Evolutionary conservation across 768 basidiomycete species (phyloP), one percentile per base, ranked within the genome.

Genomic region (Boletus edulis): DNA sequence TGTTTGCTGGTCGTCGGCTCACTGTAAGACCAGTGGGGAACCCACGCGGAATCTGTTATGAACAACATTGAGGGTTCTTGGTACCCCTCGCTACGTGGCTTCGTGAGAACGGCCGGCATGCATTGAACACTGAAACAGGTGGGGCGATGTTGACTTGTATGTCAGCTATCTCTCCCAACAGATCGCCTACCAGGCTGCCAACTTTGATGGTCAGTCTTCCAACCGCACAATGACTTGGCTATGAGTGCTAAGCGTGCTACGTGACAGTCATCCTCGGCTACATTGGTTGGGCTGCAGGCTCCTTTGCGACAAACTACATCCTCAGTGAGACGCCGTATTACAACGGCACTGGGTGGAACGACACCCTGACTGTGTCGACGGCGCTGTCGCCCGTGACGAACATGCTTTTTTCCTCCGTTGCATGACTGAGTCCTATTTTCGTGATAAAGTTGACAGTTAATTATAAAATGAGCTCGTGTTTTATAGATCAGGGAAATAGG

Each of bases 61-160:
- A 80, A 83, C 66, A 81, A 81, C 69, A 81, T 80, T 41, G 74
- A 73, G 22, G 64, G 67, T 11, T 68, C 77, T 5, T 80, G 81
- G 77, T 62, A 59, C 75, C 78, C 7, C 73, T 84, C n/a, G 68
- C 76, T 2, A 61, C 66, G 17, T 85, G 78, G 77, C 73, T 85
- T 4, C 74, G 79, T 35, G 63, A 65, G 46, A 76, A 82, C 45
- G 72, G 72, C 3, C 73, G 83, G 17, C 78, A 81, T 59, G 84
- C 82, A 1, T 70, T 86, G 61, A 78, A 83, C 63, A 80, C 81
- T 11, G 84, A 85, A 63, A 84, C 81, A 2, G 84, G 84, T 38
- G 84, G 82, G 82, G 82, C 13, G 75, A 83, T 58, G 72, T 74
- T 17, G 72, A 73, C 10, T 75, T 75, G 10, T 84, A 83, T 60